These are phyloP conservation scores for Raddia guianensis DNA, from an alignment of 176 grass and related monocot genomes.

Conservation along the genomic window DNA sequence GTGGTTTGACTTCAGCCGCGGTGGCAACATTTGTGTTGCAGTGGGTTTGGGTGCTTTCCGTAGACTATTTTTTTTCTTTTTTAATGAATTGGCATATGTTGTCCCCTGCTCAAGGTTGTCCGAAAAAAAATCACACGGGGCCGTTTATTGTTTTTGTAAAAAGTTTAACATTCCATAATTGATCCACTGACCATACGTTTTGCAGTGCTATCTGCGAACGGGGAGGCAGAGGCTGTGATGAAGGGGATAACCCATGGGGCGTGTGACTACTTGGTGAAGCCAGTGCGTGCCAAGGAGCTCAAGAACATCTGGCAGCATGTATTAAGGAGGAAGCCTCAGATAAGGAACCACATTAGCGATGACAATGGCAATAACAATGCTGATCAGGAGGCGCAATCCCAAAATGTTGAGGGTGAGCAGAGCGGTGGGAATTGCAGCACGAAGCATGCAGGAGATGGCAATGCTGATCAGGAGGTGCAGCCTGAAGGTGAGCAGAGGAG, in stretches of 20 bases:
- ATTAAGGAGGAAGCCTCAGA: not conserved
- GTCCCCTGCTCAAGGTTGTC: too few relatives aligned
- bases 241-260: conserved; percentile 59
- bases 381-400: not conserved
- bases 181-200: not conserved
- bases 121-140: too few relatives aligned
- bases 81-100: too few relatives aligned
- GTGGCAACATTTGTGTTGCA: too few relatives aligned
- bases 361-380: not conserved
- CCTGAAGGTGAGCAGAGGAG: not conserved
- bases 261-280: conserved; percentile 64
- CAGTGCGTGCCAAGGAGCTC: conserved; percentile 43
- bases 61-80: too few relatives aligned
- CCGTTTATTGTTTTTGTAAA: not conserved
- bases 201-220: conserved; percentile 65
- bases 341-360: not conserved
- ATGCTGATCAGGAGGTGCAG: not conserved
- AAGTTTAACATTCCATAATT: not conserved
- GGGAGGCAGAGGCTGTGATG: conserved; percentile 38
- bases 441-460: not conserved
- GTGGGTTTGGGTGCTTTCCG: too few relatives aligned
- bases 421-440: not conserved
- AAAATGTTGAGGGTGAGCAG: not conserved
- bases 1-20: too few relatives aligned
- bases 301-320: conserved; percentile 71